These are phyloP conservation scores for Phaeolepiota aurea DNA, from an alignment of 768 basidiomycete species.

Conservation along the genomic window DNA sequence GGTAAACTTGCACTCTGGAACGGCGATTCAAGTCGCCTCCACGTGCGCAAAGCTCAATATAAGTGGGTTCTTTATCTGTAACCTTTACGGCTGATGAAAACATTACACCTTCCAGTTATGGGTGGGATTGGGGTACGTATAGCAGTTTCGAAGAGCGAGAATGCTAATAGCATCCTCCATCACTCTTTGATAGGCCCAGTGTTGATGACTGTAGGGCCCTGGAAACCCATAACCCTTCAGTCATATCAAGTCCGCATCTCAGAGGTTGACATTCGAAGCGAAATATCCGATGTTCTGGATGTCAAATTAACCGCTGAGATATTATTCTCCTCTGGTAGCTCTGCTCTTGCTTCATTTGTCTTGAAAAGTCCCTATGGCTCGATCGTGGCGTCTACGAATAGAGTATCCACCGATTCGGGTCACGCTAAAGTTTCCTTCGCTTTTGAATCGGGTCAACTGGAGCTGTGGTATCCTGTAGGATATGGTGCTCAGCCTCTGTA, in stretches of 20 bases:
- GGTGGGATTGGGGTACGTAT: conserved; percentile 82
- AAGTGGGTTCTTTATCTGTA: conserved; percentile 39
- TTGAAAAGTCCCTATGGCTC: conserved; percentile 44
- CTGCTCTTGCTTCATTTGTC: conserved; percentile 34
- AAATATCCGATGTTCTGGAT: conserved; percentile 46
- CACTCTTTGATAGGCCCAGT: conserved; percentile 49
- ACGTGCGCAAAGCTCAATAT: conserved; percentile 91
- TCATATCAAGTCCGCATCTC: conserved; percentile 55
- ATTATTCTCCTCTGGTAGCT: conserved; percentile 27
- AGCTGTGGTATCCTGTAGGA: conserved; percentile 83
- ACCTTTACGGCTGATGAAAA: background rate
- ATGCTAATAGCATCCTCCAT: background rate
- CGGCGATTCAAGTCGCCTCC: conserved; percentile 83
- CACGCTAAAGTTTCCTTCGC: conserved; percentile 33
- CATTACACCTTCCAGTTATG: conserved; percentile 44
- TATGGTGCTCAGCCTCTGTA: conserved; percentile 82
- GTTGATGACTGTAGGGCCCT: conserved; percentile 82
- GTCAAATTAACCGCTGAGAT: conserved; percentile 43
- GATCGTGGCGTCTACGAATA: conserved; percentile 27
- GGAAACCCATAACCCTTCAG: conserved; percentile 73
- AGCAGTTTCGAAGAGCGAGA: background rate
- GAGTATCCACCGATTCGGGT: conserved; percentile 26
- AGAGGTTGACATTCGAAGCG: conserved; percentile 55
- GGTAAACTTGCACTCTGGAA: conserved; percentile 72
- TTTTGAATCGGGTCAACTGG: conserved; percentile 46